Base-by-base conservation (phyloP, 257 asterid species). In the Solanum paucissectum region DNA sequence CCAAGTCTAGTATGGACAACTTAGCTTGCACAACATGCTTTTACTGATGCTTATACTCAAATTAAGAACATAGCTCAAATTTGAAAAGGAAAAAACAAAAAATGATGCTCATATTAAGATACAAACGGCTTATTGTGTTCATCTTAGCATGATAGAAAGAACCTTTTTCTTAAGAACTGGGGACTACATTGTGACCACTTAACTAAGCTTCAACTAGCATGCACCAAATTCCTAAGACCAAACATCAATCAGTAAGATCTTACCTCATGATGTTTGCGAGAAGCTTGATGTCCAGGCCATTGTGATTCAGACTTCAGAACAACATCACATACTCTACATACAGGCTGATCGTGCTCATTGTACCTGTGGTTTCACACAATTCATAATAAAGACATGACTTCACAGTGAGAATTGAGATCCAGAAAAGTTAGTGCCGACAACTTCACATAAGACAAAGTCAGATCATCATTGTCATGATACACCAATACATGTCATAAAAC, bases 231-330 rank as follows among this genome's bases (percentile, higher is more conserved):
- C 12, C 36, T 86, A 85, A 38, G 25, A 73, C 84, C 44, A 58
- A 79, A 79, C 32, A 73, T 20, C 13, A 89, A 46, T 82, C 23
- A 32, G 38, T 23, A 23, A 32, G 89, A 42, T n/a, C 84, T 83
- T 87, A 95, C 99, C 94, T 94, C 95, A 14, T 94, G 94, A 91
- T 97, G 99, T 87, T 95, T 97, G 23, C 96, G 97, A 86, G 99
- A 97, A 89, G 96, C 95, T 93, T 94, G 98, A 92, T 97, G 99
- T 66, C 96, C 99, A 74, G 95, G 98, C 99, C 99, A 97, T 74
- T 88, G 93, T 34, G 95, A 91, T 85, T 97, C 98, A 2, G 99
- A 95, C 89, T 95, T 97, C 89, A 97, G 55, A 74, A 91, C 90
- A 85, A 94, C 89, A 20, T 95, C 94, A 92, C 99, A 97, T 89